These are phyloP conservation scores for Coemansia javaensis DNA, from an alignment of 192 early-diverging fungal species.

Conservation along the genomic window DNA sequence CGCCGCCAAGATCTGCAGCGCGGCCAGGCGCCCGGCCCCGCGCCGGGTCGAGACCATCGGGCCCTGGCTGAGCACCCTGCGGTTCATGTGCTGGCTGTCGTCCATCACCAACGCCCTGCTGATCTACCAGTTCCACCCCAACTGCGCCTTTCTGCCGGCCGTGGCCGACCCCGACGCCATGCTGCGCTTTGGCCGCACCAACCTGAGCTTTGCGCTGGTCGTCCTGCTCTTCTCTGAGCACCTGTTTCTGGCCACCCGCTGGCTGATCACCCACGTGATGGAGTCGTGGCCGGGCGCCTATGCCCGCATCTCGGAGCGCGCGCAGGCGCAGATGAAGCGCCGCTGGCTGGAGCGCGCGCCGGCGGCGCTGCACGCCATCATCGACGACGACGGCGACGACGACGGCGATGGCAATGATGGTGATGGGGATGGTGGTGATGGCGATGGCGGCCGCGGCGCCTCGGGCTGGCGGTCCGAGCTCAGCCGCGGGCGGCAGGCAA, in stretches of 20 bases:
- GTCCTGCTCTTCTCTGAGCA: constrained; percentile 49
- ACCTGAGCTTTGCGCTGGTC: constrained; percentile 39
- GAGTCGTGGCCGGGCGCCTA: constrained; percentile 47
- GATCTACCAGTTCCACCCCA: constrained; percentile 52
- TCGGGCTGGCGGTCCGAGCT: constrained; percentile 31
- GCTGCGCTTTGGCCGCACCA: constrained; percentile 43
- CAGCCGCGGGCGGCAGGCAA: constrained; percentile 16
- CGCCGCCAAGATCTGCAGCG: constrained; percentile 82
- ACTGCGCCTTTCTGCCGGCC: constrained; percentile 20
- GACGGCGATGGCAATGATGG: neutral
- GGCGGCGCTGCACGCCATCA: constrained; percentile 13
- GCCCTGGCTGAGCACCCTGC: constrained; percentile 68
- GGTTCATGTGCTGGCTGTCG: constrained; percentile 52
- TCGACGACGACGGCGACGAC: neutral
- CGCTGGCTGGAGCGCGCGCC: constrained; percentile 44
- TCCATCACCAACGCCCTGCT: constrained; percentile 54
- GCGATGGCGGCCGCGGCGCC: neutral
- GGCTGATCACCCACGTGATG: constrained; percentile 30
- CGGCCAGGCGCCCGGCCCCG: constrained; percentile 68
- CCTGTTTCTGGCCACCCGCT: constrained; percentile 39
- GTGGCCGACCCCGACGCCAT: constrained; percentile 27
- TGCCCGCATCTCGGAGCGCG: constrained; percentile 33
- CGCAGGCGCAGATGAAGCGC: constrained; percentile 31
- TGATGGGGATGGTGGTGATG: neutral
- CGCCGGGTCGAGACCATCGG: constrained; percentile 68